Evolutionary conservation across 176 grass and related monocot species (phyloP), one percentile per base, ranked within the genome.

Genomic region (Cymbopogon citratus): DNA sequence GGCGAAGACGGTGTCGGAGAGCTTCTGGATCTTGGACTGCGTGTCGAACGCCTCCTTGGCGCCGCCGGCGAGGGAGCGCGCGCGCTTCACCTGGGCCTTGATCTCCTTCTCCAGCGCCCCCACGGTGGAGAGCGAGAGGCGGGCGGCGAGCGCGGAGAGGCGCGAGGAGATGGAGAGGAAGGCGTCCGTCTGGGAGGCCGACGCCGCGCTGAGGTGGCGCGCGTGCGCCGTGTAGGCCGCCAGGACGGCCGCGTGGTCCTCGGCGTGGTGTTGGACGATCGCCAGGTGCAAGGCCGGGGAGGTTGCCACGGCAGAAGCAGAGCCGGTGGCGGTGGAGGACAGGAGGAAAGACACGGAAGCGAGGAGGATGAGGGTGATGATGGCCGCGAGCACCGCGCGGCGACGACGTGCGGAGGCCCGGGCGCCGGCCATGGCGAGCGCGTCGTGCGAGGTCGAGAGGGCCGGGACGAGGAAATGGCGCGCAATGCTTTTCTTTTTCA

Each of bases 1-100:
- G 57, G 92, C 89, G 83, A 98, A 98, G 28, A 98, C 83, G 2
- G 92, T 95, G 73, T 98, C 96, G 11, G 90, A 84, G 62, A 98
- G 85, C 85, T 95, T 95, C 49, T 93, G 90, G 77, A 93, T 93
- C 92, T 95, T 98, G 48, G 94, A 81, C 73, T 98, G 88, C 36
- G 96, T 95, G 86, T 98, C 96, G 83, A 91, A 93, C 9, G 88
- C 85, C 88, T 93, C 92, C 80, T 98, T 95, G 44, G 92, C 88
- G 66, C 82, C 88, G 2, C 76, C 79, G n/a, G 91, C 84, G 79
- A 95, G 90, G 31, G 87, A 83, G 41, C 95, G 88, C n/a, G 92
- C 95, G 33, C 85, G 69, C 88, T 95, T 95, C 28, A 95, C 77
- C 7, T 87, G 90, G 59, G 88, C 92, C 66, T 90, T 89, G 26